These are phyloP conservation scores for Botryobasidium botryosum DNA, from an alignment of 768 basidiomycete species.

Conservation along the genomic window DNA sequence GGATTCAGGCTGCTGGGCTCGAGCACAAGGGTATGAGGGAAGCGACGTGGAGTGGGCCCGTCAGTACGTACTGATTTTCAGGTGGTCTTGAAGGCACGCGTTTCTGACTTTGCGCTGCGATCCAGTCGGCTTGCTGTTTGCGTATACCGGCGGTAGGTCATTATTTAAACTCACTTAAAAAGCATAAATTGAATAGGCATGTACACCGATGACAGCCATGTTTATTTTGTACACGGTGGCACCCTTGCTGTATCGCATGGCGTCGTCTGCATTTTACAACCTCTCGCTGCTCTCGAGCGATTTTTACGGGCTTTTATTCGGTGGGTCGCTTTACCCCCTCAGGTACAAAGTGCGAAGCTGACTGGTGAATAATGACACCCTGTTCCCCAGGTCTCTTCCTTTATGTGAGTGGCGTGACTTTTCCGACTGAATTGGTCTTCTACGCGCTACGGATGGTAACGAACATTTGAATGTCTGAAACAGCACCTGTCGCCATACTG, in stretches of 20 bases:
- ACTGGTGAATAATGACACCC: too few relatives aligned
- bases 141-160: slow-evolving; percentile 28
- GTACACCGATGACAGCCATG: too few relatives aligned
- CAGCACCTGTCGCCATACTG: slow-evolving; percentile 74
- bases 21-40: slow-evolving; percentile 51
- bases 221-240: slow-evolving; percentile 72
- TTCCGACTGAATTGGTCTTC: slow-evolving; percentile 10
- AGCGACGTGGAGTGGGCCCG: slow-evolving; percentile 56
- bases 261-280: slow-evolving; percentile 76
- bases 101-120: background rate
- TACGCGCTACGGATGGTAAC: too few relatives aligned
- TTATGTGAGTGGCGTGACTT: slow-evolving; percentile 24
- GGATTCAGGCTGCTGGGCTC: slow-evolving; percentile 50
- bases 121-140: slow-evolving; percentile 34
- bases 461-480: too few relatives aligned
- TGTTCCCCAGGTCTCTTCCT: slow-evolving; percentile 29
- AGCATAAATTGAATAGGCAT: background rate
- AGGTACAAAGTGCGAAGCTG: slow-evolving; percentile 5
- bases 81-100: slow-evolving; percentile 14
- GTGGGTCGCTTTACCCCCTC: slow-evolving; percentile 11
- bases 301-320: slow-evolving; percentile 76
- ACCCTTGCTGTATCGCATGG: slow-evolving; percentile 69
- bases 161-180: background rate
- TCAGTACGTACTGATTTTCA: too few relatives aligned
- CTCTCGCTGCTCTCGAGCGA: slow-evolving; percentile 74